Base-by-base conservation (phyloP, 352 stramenopile genomes). In the Phytopythium litorale region DNA sequence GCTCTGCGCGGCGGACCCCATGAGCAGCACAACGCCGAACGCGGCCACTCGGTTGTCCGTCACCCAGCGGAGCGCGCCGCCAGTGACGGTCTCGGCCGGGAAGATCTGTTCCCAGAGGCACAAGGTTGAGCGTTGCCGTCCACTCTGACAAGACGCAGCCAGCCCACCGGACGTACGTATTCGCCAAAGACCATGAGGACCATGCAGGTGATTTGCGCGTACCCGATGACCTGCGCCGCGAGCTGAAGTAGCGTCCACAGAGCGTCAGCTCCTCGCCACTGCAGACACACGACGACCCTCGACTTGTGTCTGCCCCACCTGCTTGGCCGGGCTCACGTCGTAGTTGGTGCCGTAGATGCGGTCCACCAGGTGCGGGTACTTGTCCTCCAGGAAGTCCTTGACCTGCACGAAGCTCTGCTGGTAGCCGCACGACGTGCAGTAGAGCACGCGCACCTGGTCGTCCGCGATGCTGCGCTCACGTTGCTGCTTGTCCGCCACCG, bases 401-500 rank as follows among this genome's bases (percentile, higher is more conserved):
- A 92, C 72, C 62, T 94, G 75, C 21, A 71, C 43, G 60, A 89
- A 94, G 71, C 91, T 94, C 58, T 92, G 80, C 64, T 81, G 69
- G 73, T 88, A 94, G 58, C 85, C 85, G 65, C 85, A 94, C 54
- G 85, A 79, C 48, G 81, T 83, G 63, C 85, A 94, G 68, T 76
- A 91, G 35, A 68, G 66, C 37, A 94, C 67, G 58, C 69, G 77
- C 43, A 94, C 75, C 21, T 84, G 54, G 68, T 93, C 84, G 59
- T 91, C 73, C n/a, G 65, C 70, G 25, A 87, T 71, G 66, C 67
- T 62, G 16, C 71, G 73, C 42, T 74, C 56, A n/a, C n/a, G n/a
- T 16, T 45, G 25, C 21, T 65, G 59, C 59, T 59, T 72, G 8
- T 51, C 28, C 5, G 58, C 32, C 11, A 30, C 57, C 11, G 70